Percentiles rank a stretch among this genome's conserved stretches.
Conservation (phyloP, 2,329 filamentous ascomycete species). For the Fusarium hostae region DNA sequence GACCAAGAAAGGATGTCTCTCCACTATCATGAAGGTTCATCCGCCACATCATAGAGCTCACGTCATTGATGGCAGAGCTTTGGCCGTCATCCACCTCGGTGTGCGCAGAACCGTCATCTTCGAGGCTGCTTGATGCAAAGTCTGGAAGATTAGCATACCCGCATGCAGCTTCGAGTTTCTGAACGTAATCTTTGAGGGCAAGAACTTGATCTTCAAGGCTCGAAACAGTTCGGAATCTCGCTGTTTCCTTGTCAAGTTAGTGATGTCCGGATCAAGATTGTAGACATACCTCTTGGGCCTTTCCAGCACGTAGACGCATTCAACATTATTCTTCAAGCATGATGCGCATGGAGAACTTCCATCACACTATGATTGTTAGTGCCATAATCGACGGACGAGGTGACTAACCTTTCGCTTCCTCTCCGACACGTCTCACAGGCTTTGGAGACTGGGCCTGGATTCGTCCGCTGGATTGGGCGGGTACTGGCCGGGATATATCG, state of each 20-base stretch:
- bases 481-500: not conserved
- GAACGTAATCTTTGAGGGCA: not conserved
- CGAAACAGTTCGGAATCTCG: not conserved
- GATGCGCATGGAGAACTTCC: not conserved
- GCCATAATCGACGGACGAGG: too few relatives aligned
- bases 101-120: not conserved
- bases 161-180: not conserved
- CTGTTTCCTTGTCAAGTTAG: not conserved
- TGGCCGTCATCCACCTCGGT: not conserved
- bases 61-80: not conserved
- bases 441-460: not conserved
- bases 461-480: not conserved
- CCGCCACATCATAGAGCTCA: constrained; percentile 7
- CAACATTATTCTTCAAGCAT: not conserved
- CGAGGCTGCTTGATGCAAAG: not conserved
- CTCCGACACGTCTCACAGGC: not conserved
- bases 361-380: not conserved
- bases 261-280: too few relatives aligned
- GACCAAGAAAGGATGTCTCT: constrained; percentile 1
- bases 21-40: not conserved
- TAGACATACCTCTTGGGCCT: not conserved
- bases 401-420: not conserved
- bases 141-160: not conserved
- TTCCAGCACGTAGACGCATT: not conserved
- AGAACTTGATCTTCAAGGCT: not conserved